These are phyloP conservation scores for Penicillium malachiteum DNA, from an alignment of 495 filamentous ascomycete species.

Conservation along the genomic window DNA sequence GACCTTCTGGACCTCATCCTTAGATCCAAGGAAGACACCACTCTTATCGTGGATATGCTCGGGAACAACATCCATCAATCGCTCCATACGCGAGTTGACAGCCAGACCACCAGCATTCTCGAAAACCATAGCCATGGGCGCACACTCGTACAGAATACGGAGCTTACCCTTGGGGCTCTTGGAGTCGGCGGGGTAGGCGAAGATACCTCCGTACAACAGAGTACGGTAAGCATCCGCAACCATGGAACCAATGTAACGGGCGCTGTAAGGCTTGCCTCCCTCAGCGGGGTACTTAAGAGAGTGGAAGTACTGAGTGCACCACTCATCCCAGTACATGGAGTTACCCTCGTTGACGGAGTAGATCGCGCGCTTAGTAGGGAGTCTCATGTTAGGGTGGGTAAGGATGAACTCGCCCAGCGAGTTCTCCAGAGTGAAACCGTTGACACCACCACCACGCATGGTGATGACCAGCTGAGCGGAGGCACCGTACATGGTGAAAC, in stretches of 20 bases:
- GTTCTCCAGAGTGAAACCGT: conserved; percentile 96
- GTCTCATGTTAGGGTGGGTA: conserved; percentile 89
- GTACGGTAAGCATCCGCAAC: conserved; percentile 98
- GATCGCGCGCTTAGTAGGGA: conserved; percentile 77
- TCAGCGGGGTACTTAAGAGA: conserved; percentile 74
- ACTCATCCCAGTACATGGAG: conserved; percentile 91
- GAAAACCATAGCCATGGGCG: conserved; percentile 98
- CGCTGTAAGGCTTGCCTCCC: conserved; percentile 85
- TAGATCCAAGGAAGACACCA: conserved; percentile 93
- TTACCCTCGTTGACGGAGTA: conserved; percentile 99
- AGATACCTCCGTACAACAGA: conserved; percentile 91
- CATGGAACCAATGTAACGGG: conserved; percentile 96
- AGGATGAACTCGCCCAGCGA: conserved; percentile 97
- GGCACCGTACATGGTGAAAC: conserved; percentile 99
- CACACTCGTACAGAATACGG: conserved; percentile 96
- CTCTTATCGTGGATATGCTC: conserved; percentile 94
- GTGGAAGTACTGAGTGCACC: conserved; percentile 83
- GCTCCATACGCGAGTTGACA: conserved; percentile 80
- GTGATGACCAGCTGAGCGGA: conserved; percentile 95
- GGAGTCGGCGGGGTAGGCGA: conserved; percentile 95
- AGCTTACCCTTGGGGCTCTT: conserved; percentile 98
- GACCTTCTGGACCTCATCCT: conserved; percentile 93
- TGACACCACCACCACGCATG: conserved; percentile 89
- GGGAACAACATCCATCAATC: conserved; percentile 86
- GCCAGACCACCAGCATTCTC: conserved; percentile 97